phyloP scores from a whole-genome alignment of 73 alveolate genomes.

The Tetrahymena malaccensis region DNA sequence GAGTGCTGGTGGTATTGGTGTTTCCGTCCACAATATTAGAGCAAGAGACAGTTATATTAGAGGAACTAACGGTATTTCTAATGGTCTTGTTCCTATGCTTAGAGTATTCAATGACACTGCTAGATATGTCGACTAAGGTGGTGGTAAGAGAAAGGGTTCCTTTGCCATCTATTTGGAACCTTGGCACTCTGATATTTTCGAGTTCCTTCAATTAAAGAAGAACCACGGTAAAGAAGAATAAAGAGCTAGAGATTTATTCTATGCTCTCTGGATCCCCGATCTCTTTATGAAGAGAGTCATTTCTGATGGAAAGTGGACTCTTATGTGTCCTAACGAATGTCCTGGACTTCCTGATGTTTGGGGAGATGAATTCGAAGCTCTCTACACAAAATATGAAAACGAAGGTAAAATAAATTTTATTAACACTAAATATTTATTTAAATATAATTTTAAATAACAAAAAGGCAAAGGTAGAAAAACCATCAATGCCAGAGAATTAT shows the following conservation, averaged over 20 bases:
- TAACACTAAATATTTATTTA: background rate
- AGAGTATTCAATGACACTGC: constrained; percentile 93
- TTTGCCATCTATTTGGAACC: constrained; percentile 95
- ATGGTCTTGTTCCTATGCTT: constrained; percentile 95
- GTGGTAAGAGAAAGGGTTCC: constrained; percentile 97
- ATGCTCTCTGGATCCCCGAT: constrained; percentile 93
- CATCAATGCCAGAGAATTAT: constrained; percentile 81
- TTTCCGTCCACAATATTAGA: constrained; percentile 79
- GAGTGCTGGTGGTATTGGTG: constrained; percentile 95
- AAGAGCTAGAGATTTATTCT: constrained; percentile 91
- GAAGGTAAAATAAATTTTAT: constrained; percentile 48
- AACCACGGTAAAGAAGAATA: constrained; percentile 90
- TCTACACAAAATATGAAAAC: constrained; percentile 63
- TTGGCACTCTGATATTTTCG: constrained; percentile 94
- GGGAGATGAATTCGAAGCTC: constrained; percentile 84
- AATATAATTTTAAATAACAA: background rate
- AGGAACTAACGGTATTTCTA: constrained; percentile 89
- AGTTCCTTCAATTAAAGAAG: constrained; percentile 82
- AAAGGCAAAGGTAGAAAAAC: constrained; percentile 56
- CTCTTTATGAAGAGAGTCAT: constrained; percentile 91
- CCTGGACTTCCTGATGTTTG: constrained; percentile 48
- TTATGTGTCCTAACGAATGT: constrained; percentile 94
- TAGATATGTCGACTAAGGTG: constrained; percentile 93
- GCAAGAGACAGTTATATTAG: constrained; percentile 81
- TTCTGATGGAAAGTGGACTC: constrained; percentile 88